Evolutionary conservation across 805 yeast species (phyloP).

Genomic region (Candida rishiriensis): DNA sequence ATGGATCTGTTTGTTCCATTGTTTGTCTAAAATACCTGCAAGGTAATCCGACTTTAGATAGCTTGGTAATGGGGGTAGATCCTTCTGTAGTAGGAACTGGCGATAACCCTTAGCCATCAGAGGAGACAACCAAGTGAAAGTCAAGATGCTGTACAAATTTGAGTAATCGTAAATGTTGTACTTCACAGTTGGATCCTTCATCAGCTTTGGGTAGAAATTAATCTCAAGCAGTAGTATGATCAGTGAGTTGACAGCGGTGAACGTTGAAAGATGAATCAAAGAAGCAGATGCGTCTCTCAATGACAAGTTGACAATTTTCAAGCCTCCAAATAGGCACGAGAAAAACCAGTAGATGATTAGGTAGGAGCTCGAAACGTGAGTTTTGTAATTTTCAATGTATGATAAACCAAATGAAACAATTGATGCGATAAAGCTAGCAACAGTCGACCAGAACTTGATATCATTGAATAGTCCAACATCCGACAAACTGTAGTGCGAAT

Average conservation of each 20-base stretch:
- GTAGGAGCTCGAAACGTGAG: constrained; percentile 60
- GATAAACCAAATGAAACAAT: constrained; percentile 54
- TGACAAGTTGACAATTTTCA: constrained; percentile 38
- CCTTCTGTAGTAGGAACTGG: constrained; percentile 44
- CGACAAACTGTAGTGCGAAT: constrained; percentile 12
- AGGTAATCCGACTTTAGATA: constrained; percentile 54
- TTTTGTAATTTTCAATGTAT: constrained; percentile 66
- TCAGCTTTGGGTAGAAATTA: constrained; percentile 32
- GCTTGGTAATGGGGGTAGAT: constrained; percentile 76
- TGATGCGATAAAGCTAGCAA: constrained; percentile 38
- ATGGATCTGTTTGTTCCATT: constrained; percentile 57
- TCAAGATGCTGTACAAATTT: constrained; percentile 46
- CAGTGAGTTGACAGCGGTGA: constrained; percentile 33
- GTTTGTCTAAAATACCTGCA: constrained; percentile 42
- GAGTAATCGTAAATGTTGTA: constrained; percentile 43
- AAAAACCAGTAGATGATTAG: constrained; percentile 75
- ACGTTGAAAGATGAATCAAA: constrained; percentile 23
- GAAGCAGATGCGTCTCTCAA: constrained; percentile 34
- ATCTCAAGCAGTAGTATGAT: constrained; percentile 43
- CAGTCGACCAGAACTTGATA: constrained; percentile 22
- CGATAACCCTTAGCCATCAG: constrained; percentile 49
- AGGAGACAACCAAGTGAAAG: constrained; percentile 58
- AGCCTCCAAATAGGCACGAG: constrained; percentile 41
- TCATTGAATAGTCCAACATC: constrained; percentile 26
- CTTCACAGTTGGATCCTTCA: constrained; percentile 31